Evolutionary conservation across 345 rosid genomes (phyloP).

Genomic region (Populus tremula): DNA sequence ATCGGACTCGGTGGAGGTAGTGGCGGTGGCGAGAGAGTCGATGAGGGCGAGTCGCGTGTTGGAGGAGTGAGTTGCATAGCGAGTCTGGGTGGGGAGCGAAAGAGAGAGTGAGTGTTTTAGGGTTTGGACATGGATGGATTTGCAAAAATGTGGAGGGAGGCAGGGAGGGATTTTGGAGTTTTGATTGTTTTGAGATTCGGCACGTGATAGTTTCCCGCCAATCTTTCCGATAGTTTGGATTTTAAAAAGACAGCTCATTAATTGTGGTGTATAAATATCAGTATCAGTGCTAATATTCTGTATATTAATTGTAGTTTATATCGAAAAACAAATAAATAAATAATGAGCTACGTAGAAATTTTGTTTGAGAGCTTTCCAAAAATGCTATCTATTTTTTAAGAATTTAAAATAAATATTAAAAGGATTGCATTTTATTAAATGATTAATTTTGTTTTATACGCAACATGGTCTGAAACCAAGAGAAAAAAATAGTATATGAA

Average conservation of each 20-base stretch:
- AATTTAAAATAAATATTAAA: no score
- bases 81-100: not conserved
- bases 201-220: slow-evolving; percentile 26
- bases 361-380: no score
- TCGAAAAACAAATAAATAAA: no score
- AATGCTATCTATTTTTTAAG: no score
- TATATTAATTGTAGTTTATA: no score
- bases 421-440: no score
- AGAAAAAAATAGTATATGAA: no score
- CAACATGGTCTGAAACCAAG: no score
- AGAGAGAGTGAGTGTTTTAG: not conserved
- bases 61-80: slow-evolving; percentile 3
- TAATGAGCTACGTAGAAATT: no score
- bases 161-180: slow-evolving; percentile 1
- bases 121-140: not conserved
- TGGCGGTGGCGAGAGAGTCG: slow-evolving; percentile 7
- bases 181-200: slow-evolving; percentile 13
- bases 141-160: slow-evolving; percentile 5
- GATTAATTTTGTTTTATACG: no score
- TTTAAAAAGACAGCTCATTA: not conserved
- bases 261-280: no score
- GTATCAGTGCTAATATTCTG: no score
- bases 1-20: slow-evolving; percentile 6
- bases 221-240: not conserved
- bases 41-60: slow-evolving; percentile 10